These are phyloP conservation scores for Senna tora DNA, from an alignment of 306 rosid species.

Conservation along the genomic window DNA sequence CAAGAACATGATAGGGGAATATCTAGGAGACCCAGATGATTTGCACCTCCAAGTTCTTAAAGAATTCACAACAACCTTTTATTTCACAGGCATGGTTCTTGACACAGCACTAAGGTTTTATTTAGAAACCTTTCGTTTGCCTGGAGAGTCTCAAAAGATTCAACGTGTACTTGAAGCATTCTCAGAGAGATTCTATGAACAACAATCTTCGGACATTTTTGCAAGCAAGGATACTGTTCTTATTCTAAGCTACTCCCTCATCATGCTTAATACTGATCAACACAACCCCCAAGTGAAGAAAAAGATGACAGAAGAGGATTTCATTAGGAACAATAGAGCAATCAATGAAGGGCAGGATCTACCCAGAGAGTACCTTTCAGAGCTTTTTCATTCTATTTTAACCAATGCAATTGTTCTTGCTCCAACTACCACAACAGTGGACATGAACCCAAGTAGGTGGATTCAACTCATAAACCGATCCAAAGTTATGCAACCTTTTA, in stretches of 20 bases:
- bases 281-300: slow-evolving; percentile 98
- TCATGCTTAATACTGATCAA: slow-evolving; percentile 94
- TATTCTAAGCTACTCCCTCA: slow-evolving; percentile 82
- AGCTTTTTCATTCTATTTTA: slow-evolving; percentile 77
- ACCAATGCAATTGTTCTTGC: slow-evolving; percentile 60
- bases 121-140: slow-evolving; percentile 76
- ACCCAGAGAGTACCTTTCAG: slow-evolving; percentile 82
- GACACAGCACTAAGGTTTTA: slow-evolving; percentile 79
- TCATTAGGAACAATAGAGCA: slow-evolving; percentile 83
- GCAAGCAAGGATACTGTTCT: slow-evolving; percentile 81
- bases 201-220: slow-evolving; percentile 66
- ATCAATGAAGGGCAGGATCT: slow-evolving; percentile 92
- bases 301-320: slow-evolving; percentile 93
- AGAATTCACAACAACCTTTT: slow-evolving; percentile 72
- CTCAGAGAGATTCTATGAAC: slow-evolving; percentile 69
- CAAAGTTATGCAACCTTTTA: slow-evolving; percentile 45
- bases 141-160: slow-evolving; percentile 96
- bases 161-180: slow-evolving; percentile 80
- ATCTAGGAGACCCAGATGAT: slow-evolving; percentile 87
- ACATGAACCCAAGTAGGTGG: slow-evolving; percentile 88
- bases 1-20: slow-evolving; percentile 78
- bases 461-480: slow-evolving; percentile 77
- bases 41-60: slow-evolving; percentile 71
- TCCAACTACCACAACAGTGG: slow-evolving; percentile 49
- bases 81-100: slow-evolving; percentile 77